A percentile compares a stretch with the other conserved stretches of the same genome.
phyloP scores from a whole-genome alignment of 2,329 filamentous ascomycete species.

The Hymenoscyphus occultus region DNA sequence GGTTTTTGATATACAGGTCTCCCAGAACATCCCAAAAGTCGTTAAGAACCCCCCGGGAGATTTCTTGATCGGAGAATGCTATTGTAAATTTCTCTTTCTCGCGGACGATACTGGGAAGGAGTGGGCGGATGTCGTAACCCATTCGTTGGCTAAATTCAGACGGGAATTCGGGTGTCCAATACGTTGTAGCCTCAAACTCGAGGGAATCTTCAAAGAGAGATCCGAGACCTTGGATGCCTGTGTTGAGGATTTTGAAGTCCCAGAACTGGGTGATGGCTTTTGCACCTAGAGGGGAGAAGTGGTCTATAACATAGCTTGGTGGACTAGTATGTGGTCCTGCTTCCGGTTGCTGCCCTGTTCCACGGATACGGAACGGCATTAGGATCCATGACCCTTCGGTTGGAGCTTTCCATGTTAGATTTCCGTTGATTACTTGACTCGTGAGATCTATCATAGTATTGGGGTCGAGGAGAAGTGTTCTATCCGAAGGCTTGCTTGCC shows the following conservation, averaged over 20 bases:
- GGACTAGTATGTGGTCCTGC: slow-evolving; percentile 10
- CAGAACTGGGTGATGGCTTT: slow-evolving; percentile 8
- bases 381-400: slow-evolving; percentile 5
- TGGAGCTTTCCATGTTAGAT: slow-evolving; percentile 8
- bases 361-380: slow-evolving; percentile 7
- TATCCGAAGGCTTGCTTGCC: slow-evolving; percentile 7
- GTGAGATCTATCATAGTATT: slow-evolving; percentile 8
- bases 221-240: background rate
- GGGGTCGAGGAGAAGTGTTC: slow-evolving; percentile 5
- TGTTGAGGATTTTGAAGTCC: slow-evolving; percentile 9
- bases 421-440: slow-evolving; percentile 2
- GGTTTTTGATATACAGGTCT: slow-evolving; percentile 1
- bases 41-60: slow-evolving; percentile 4
- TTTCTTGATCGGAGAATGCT: slow-evolving; percentile 3
- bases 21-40: slow-evolving; percentile 11
- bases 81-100: slow-evolving; percentile 11
- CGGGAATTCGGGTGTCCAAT: slow-evolving; percentile 7
- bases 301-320: slow-evolving; percentile 8
- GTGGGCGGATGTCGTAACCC: slow-evolving; percentile 5
- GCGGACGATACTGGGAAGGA: slow-evolving; percentile 5
- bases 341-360: slow-evolving; percentile 8
- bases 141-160: slow-evolving; percentile 7
- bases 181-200: slow-evolving; percentile 9
- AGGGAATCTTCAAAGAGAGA: slow-evolving; percentile 10
- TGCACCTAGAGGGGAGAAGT: slow-evolving; percentile 3